Evolutionary conservation across 345 rosid genomes (phyloP).

Genomic region (Syzygium jambos): DNA sequence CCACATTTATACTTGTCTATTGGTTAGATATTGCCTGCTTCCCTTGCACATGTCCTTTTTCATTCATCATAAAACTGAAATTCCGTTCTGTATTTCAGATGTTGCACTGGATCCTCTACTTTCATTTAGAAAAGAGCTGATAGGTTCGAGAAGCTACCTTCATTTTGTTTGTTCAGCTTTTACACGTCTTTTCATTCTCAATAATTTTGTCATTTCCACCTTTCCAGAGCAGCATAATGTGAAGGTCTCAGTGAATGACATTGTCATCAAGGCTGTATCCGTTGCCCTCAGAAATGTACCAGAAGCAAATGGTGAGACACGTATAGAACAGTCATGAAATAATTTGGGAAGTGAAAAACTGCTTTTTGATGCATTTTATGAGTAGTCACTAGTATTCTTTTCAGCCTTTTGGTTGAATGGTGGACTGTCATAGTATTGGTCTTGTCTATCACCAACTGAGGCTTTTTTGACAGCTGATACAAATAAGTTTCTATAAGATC

Average conservation of each 20-base stretch:
- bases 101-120: slow-evolving; percentile 94
- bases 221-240: slow-evolving; percentile 66
- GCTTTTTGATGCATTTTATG: neutral
- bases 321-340: neutral
- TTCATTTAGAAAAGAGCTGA: slow-evolving; percentile 82
- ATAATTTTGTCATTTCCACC: slow-evolving; percentile 14
- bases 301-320: slow-evolving; percentile 79
- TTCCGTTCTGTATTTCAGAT: slow-evolving; percentile 38
- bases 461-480: neutral
- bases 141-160: slow-evolving; percentile 39
- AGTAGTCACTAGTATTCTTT: neutral
- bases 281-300: slow-evolving; percentile 73
- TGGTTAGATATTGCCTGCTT: slow-evolving; percentile 29
- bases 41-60: slow-evolving; percentile 1
- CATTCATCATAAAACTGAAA: neutral
- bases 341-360: neutral
- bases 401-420: neutral
- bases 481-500: neutral
- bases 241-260: slow-evolving; percentile 96
- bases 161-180: slow-evolving; percentile 1
- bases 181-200: slow-evolving; percentile 7
- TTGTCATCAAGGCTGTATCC: slow-evolving; percentile 90
- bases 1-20: slow-evolving; percentile 88
- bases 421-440: neutral
- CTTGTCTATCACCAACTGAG: neutral